Conservation (phyloP, 2,329 filamentous ascomycete species). For the Coleophoma crateriformis region DNA sequence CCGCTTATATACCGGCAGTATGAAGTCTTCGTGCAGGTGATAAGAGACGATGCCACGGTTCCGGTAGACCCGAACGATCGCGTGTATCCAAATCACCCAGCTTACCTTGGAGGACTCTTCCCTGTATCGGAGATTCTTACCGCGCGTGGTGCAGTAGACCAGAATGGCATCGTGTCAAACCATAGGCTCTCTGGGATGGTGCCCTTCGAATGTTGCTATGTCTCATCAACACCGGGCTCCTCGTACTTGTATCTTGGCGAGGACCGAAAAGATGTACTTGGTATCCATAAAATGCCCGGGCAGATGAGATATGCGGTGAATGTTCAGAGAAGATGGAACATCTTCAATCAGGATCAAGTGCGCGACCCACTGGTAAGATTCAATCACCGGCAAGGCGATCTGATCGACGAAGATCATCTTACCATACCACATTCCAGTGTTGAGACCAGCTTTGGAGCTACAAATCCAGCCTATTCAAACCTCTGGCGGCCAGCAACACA, state of each 20-base stretch:
- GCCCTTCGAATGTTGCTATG: slow-evolving; percentile 36
- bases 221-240: slow-evolving; percentile 32
- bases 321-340: not conserved
- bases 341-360: not conserved
- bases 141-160: not conserved
- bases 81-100: slow-evolving; percentile 7
- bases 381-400: slow-evolving; percentile 8
- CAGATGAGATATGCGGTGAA: slow-evolving; percentile 19
- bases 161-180: not conserved
- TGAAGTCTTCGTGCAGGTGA: slow-evolving; percentile 30
- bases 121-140: slow-evolving; percentile 4
- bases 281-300: slow-evolving; percentile 33
- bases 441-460: no score
- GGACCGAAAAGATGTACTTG: slow-evolving; percentile 37
- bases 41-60: slow-evolving; percentile 15
- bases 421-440: no score
- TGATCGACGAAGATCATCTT: slow-evolving; percentile 4
- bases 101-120: slow-evolving; percentile 11
- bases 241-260: slow-evolving; percentile 34
- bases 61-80: slow-evolving; percentile 19
- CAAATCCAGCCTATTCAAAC: no score
- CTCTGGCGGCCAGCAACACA: no score
- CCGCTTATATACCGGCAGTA: slow-evolving; percentile 19
- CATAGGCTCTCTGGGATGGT: slow-evolving; percentile 35
- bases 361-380: slow-evolving; percentile 11